These are phyloP conservation scores for Microcyclospora tardicrescens DNA, from an alignment of 2,329 filamentous ascomycete species.

Conservation along the genomic window DNA sequence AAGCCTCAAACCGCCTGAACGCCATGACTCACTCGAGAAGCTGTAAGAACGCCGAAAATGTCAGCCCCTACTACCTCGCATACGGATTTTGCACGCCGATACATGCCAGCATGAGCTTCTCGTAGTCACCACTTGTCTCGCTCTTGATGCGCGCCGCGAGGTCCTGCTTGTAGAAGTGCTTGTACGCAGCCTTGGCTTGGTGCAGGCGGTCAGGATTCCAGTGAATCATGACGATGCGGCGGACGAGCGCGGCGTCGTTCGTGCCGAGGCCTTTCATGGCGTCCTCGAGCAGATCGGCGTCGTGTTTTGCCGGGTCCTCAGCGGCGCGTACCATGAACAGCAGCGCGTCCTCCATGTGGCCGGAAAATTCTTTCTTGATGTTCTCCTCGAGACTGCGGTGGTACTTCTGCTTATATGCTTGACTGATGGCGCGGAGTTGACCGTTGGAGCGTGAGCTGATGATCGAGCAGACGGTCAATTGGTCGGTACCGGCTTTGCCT, in stretches of 20 bases:
- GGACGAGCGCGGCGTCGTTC: constrained; percentile 67
- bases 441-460: constrained; percentile 63
- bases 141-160: constrained; percentile 58
- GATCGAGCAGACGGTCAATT: constrained; percentile 66
- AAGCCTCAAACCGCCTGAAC: no score
- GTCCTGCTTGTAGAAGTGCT: constrained; percentile 54
- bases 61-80: constrained; percentile 2
- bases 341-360: constrained; percentile 82
- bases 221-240: constrained; percentile 66
- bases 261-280: constrained; percentile 80
- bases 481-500: constrained; percentile 51
- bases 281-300: constrained; percentile 70
- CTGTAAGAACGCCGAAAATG: constrained; percentile 1
- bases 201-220: constrained; percentile 68
- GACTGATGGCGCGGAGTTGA: constrained; percentile 69
- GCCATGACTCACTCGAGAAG: constrained; percentile 1
- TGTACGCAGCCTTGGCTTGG: constrained; percentile 67
- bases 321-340: constrained; percentile 67
- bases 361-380: constrained; percentile 71
- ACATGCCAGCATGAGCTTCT: constrained; percentile 56
- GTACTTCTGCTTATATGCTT: constrained; percentile 63
- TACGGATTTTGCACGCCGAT: constrained; percentile 4
- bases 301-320: constrained; percentile 68
- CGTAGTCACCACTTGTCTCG: constrained; percentile 78
- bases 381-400: constrained; percentile 56